phyloP scores from a whole-genome alignment of 2,329 filamentous ascomycete species.

The Neonectria magnoliae region DNA sequence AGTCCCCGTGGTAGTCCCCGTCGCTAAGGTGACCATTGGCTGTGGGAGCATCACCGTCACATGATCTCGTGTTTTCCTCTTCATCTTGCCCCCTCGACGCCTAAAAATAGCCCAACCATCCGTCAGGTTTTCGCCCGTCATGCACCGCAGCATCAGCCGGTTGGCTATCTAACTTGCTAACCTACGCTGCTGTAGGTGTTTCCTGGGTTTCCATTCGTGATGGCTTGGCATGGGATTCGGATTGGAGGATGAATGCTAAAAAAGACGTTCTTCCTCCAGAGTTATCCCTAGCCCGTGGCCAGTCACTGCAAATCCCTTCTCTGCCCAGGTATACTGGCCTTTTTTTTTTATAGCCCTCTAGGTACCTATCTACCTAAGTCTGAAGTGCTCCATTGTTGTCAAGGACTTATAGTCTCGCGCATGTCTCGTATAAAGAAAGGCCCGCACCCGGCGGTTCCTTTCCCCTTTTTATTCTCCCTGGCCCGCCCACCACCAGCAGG shows the following conservation, averaged over 20 bases:
- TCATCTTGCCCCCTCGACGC: background rate
- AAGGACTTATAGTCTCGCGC: background rate
- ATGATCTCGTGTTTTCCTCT: slow-evolving; percentile 45
- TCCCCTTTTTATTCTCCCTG: background rate
- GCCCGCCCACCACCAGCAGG: background rate
- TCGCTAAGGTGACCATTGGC: slow-evolving; percentile 21
- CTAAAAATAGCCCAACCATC: slow-evolving; percentile 40
- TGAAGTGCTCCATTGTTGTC: background rate
- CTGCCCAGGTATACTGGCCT: background rate
- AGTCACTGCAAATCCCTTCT: background rate
- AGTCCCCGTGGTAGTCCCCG: background rate
- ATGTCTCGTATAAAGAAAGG: slow-evolving; percentile 2
- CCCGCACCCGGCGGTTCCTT: background rate
- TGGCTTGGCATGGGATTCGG: background rate
- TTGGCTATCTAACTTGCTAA: background rate
- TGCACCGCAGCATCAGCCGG: background rate
- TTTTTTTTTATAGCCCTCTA: background rate
- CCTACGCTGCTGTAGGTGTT: background rate
- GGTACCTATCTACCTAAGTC: background rate
- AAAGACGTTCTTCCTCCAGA: background rate
- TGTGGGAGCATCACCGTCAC: slow-evolving; percentile 31
- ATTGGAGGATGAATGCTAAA: background rate
- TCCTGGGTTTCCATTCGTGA: background rate
- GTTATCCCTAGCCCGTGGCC: background rate
- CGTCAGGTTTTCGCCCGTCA: slow-evolving; percentile 12